Conservation (phyloP, 441 rosid species). For the Biscutella laevigata region DNA sequence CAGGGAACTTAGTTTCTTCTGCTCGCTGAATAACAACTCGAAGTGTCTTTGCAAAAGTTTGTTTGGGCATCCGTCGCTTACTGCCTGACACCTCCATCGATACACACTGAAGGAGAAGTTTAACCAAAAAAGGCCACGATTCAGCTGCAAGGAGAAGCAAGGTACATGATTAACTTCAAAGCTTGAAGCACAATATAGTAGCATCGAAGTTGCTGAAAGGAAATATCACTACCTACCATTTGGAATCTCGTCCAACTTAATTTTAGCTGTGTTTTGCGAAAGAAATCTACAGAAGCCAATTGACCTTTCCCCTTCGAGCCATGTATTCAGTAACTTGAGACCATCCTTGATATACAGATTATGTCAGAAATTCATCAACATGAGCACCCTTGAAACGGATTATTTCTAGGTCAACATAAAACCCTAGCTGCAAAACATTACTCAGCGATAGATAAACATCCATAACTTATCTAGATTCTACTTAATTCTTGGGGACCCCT, state of each 20-base stretch:
- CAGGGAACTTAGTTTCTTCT: conserved; percentile 60
- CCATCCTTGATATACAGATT: conserved; percentile 49
- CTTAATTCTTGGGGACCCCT: neutral
- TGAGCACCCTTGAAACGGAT: neutral
- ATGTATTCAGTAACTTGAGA: conserved; percentile 66
- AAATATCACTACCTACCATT: conserved; percentile 40
- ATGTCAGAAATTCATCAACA: neutral
- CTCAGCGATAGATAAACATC: neutral
- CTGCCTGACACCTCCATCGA: conserved; percentile 59
- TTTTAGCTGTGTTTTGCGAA: conserved; percentile 55
- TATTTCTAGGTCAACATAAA: neutral
- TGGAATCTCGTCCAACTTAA: conserved; percentile 61
- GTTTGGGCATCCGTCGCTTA: conserved; percentile 65
- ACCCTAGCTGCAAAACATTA: conserved; percentile 7
- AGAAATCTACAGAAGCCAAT: conserved; percentile 56
- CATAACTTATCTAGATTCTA: neutral
- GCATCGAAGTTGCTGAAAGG: neutral
- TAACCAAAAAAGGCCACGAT: conserved; percentile 79
- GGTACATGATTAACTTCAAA: conserved; percentile 15
- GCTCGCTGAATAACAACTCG: conserved; percentile 67
- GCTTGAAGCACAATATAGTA: neutral
- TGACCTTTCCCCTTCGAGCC: conserved; percentile 77
- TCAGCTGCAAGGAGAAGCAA: conserved; percentile 56
- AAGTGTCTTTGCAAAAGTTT: conserved; percentile 55
- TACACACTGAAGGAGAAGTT: conserved; percentile 62